Percentiles rank a stretch among this genome's conserved stretches.
phyloP scores from a whole-genome alignment of 1,284 basidiomycete species.

The Sporisorium reilianum region DNA sequence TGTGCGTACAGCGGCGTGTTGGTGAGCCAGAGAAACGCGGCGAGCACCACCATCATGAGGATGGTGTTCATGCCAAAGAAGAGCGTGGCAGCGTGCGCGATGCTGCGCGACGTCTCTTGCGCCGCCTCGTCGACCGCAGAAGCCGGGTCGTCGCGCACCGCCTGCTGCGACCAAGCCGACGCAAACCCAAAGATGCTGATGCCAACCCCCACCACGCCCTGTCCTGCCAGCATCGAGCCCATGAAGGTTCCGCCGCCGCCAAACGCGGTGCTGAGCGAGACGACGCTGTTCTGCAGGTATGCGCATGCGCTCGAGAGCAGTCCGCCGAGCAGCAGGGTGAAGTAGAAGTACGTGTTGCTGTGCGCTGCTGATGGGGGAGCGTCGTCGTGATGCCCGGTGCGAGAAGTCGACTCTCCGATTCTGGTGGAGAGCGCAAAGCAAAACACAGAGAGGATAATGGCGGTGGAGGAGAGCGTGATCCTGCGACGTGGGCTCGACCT shows the following conservation, averaged over 20 bases:
- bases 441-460: constrained; percentile 42
- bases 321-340: constrained; percentile 39
- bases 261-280: constrained; percentile 59
- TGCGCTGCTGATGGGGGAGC: neutral
- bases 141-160: neutral
- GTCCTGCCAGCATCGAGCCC: constrained; percentile 63
- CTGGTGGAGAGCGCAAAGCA: constrained; percentile 43
- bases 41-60: constrained; percentile 45
- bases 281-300: constrained; percentile 64
- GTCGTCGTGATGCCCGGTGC: constrained; percentile 4
- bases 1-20: constrained; percentile 41
- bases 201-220: constrained; percentile 58
- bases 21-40: constrained; percentile 43
- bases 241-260: constrained; percentile 53
- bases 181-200: constrained; percentile 58
- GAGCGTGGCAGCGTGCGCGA: constrained; percentile 49
- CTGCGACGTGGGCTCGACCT: constrained; percentile 41
- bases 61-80: constrained; percentile 51
- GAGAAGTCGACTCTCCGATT: constrained; percentile 8
- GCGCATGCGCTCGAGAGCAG: constrained; percentile 55
- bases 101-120: constrained; percentile 29
- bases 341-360: constrained; percentile 43
- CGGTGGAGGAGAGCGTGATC: constrained; percentile 34
- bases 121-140: constrained; percentile 16
- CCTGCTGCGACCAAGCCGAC: constrained; percentile 51